Conservation (phyloP, 768 basidiomycete genomes). For the Suillus brevipes region DNA sequence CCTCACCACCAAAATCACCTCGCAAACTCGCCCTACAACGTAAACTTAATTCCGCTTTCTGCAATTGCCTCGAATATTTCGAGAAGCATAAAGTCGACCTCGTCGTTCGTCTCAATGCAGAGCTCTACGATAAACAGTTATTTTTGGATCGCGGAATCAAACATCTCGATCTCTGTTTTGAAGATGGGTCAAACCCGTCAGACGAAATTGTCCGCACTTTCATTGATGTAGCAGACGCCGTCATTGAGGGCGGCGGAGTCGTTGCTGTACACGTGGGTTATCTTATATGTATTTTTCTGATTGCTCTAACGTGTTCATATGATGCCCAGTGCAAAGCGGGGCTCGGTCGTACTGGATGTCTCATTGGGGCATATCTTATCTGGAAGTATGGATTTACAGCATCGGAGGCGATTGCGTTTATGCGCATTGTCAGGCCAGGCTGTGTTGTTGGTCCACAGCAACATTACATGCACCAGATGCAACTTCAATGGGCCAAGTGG, state of each 20-base stretch:
- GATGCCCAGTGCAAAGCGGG: conserved; percentile 86
- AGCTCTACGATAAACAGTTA: conserved; percentile 80
- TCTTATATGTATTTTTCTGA: conserved; percentile 11
- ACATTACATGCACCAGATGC: conserved; percentile 94
- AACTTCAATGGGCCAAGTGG: conserved; percentile 93
- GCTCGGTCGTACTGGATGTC: conserved; percentile 91
- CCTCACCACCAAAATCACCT: conserved; percentile 15
- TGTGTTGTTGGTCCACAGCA: conserved; percentile 91
- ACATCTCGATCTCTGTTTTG: conserved; percentile 93
- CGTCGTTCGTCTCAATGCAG: conserved; percentile 91
- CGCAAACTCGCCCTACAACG: conserved; percentile 66
- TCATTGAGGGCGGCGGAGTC: conserved; percentile 76
- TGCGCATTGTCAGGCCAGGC: conserved; percentile 96
- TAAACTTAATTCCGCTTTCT: conserved; percentile 76
- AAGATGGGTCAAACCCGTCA: conserved; percentile 97
- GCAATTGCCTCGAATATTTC: conserved; percentile 93
- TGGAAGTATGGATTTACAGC: conserved; percentile 99
- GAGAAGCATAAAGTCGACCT: conserved; percentile 83
- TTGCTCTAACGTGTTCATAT: conserved; percentile 18
- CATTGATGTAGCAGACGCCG: conserved; percentile 78
- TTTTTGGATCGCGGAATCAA: conserved; percentile 86
- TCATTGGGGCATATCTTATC: conserved; percentile 96
- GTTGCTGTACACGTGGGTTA: conserved; percentile 83
- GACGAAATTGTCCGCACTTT: conserved; percentile 94
- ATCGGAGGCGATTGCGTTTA: conserved; percentile 93